Evolutionary conservation across 345 rosid genomes (phyloP).

Genomic region (Eucalyptus cloeziana): DNA sequence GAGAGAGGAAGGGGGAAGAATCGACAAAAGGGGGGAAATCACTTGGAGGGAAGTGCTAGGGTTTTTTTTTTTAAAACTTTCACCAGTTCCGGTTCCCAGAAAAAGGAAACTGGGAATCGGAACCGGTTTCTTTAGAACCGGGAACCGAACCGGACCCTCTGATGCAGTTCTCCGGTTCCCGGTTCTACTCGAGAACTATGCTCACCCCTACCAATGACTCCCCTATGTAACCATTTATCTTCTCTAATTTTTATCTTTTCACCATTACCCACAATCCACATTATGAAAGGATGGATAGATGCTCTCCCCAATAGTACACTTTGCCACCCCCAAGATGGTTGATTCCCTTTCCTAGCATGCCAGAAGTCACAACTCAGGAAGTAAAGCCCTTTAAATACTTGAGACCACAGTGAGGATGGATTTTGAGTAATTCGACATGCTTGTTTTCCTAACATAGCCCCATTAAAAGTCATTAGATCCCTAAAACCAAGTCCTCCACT

Average conservation of each 20-base stretch:
- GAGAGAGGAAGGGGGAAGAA: too few relatives aligned
- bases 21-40: too few relatives aligned
- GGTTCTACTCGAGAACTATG: too few relatives aligned
- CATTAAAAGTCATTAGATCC: background rate
- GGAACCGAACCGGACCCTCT: too few relatives aligned
- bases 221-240: background rate
- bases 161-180: too few relatives aligned
- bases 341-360: background rate
- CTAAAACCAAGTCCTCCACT: background rate
- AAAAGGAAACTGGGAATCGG: too few relatives aligned
- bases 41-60: too few relatives aligned
- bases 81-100: too few relatives aligned
- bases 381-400: background rate
- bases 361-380: background rate
- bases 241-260: background rate
- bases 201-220: background rate
- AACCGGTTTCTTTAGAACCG: too few relatives aligned
- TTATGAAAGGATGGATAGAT: too few relatives aligned
- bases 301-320: too few relatives aligned
- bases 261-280: fast-evolving
- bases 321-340: background rate
- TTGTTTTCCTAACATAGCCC: background rate
- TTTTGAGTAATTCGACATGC: background rate
- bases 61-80: too few relatives aligned
- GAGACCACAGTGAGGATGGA: background rate